These are phyloP conservation scores for Coelastrella sp. DNA, from an alignment of 139 green algal genomes.

Conservation along the genomic window DNA sequence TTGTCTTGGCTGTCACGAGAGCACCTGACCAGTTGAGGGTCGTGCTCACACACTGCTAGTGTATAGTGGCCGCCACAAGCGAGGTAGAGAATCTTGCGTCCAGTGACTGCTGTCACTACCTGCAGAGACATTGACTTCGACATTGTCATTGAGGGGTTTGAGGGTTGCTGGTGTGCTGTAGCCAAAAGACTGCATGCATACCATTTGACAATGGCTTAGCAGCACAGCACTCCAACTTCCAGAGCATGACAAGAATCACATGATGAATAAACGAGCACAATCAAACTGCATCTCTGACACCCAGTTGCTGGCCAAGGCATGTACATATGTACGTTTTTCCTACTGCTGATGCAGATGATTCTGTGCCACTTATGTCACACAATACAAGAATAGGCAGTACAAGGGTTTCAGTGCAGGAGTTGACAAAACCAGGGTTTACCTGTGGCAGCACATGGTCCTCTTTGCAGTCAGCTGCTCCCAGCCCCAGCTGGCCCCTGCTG, in stretches of 20 bases:
- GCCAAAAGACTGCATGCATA: no score
- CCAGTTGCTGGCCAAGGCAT: no score
- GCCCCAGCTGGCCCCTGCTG: slow-evolving; percentile 81
- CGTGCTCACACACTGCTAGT: slow-evolving; percentile 76
- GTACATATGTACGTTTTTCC: no score
- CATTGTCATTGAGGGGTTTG: no score
- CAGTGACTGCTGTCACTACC: slow-evolving; percentile 51
- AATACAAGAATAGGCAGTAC: no score
- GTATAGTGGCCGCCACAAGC: slow-evolving; percentile 73
- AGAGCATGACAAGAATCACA: no score
- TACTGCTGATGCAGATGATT: no score
- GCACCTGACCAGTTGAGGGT: slow-evolving; percentile 47
- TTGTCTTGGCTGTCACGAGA: not conserved
- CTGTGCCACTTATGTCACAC: no score
- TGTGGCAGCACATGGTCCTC: slow-evolving; percentile 53
- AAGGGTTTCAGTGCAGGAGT: not conserved
- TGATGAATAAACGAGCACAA: no score
- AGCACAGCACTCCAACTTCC: not conserved
- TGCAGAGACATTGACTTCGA: slow-evolving; percentile 4
- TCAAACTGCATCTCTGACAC: no score
- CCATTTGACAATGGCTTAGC: not conserved
- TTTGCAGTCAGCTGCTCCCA: slow-evolving; percentile 18
- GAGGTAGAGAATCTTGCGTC: slow-evolving; percentile 66
- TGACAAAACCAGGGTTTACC: not conserved
- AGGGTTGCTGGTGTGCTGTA: not conserved